A percentile compares a stretch with the other conserved stretches of the same genome.
Evolutionary conservation across 768 basidiomycete species (phyloP).

Genomic region (Pulveroboletus sp.): DNA sequence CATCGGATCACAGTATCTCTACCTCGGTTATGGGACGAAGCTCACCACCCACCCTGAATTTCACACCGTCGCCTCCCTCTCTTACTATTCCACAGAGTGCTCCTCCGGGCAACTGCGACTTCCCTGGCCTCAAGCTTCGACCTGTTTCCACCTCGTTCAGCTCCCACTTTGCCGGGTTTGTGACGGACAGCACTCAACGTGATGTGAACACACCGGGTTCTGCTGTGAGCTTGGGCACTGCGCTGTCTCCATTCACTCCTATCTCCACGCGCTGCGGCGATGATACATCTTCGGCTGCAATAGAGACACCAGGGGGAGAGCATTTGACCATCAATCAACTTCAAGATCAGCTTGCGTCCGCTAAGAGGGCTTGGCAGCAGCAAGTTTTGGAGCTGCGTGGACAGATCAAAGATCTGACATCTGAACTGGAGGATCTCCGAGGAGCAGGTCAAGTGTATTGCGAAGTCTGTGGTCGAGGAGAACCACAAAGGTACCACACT

Average conservation of each 20-base stretch:
- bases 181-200: slow-evolving; percentile 30
- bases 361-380: slow-evolving; percentile 64
- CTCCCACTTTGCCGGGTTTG: slow-evolving; percentile 52
- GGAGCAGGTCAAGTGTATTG: slow-evolving; percentile 46
- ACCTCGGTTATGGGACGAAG: slow-evolving; percentile 11
- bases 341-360: slow-evolving; percentile 54
- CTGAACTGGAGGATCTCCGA: slow-evolving; percentile 58
- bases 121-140: slow-evolving; percentile 63
- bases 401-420: slow-evolving; percentile 66
- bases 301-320: slow-evolving; percentile 36
- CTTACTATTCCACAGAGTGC: slow-evolving; percentile 50
- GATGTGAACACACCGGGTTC: slow-evolving; percentile 53
- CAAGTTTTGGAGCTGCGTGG: slow-evolving; percentile 74
- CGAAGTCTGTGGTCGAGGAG: slow-evolving; percentile 56
- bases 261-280: slow-evolving; percentile 31
- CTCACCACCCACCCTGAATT: slow-evolving; percentile 10
- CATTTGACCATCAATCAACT: slow-evolving; percentile 45
- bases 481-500: slow-evolving; percentile 6
- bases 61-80: slow-evolving; percentile 9
- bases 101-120: slow-evolving; percentile 57
- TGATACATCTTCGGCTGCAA: slow-evolving; percentile 26
- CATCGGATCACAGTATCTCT: slow-evolving; percentile 12
- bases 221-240: slow-evolving; percentile 34
- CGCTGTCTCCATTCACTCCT: slow-evolving; percentile 47
- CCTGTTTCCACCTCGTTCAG: slow-evolving; percentile 77